Evolutionary conservation across 2,329 filamentous ascomycete species (phyloP), one percentile per base, ranked within the genome.

Genomic region (Metarhizium humberi): DNA sequence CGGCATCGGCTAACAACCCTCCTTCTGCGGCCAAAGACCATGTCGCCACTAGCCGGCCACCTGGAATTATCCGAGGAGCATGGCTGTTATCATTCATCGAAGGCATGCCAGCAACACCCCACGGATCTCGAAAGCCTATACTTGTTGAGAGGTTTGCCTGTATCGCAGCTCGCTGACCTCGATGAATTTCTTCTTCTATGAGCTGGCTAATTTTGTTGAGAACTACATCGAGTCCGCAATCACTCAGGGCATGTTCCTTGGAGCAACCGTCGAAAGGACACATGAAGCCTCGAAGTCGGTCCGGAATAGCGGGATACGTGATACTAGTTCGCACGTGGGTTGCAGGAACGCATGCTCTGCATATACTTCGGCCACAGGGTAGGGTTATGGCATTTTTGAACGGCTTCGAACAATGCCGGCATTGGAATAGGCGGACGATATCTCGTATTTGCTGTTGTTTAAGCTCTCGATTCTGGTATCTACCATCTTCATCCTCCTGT

Each of bases 311-410:
- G 1, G 90, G 90, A 68, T 92, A 95, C 2, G 89, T 87, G 56
- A 95, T 88, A 58, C 89, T 83, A 50, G 75, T 74, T 48, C 90
- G 81, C 16, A 77, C 68, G 62, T 86, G 80, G 2, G 84, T 72
- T 50, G 80, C 71, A 1, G 91, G 91, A 2, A 95, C 71, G 69
- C 92, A 96, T 51, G 70, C 69, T 63, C 80, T 84, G 72, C 92
- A 96, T 11, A 95, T 70, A 11, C 85, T 86, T 64, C 86, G 82
- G 32, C 91, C 90, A 67, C 92, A 96, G 5, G 91, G 90, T 4
- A 96, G 74, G 0, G 88, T 88, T 55, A 90, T 78, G 5, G 91
- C 88, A 8, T 82, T 76, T 49, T 72, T 76, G 34, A 94, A 74
- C 1, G 87, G 85, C 47, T 74, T 75, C 3, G 85, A 88, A 69